Conservation (phyloP, 371 early-diverging fungal species). For the Lichtheimia corymbifera region DNA sequence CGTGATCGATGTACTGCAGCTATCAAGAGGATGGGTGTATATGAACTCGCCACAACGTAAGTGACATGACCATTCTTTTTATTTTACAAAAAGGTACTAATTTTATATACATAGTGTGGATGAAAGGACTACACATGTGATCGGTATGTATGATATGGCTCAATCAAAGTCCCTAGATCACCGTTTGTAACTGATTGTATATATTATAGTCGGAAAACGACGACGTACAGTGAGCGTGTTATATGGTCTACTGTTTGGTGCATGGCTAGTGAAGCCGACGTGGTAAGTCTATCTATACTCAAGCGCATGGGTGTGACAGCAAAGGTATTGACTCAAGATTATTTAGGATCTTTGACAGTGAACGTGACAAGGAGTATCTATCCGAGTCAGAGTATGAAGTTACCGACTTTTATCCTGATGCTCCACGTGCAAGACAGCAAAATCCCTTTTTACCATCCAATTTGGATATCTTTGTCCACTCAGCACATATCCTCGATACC, state of each 20-base stretch:
- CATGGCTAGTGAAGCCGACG: slow-evolving; percentile 12
- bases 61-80: slow-evolving; percentile 2
- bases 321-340: no score
- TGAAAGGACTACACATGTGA: slow-evolving; percentile 19
- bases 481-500: neutral
- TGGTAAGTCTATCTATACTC: slow-evolving; percentile 7
- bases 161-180: no score
- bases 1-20: slow-evolving; percentile 18
- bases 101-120: slow-evolving; percentile 14
- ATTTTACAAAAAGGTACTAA: neutral
- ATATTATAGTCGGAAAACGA: slow-evolving; percentile 12
- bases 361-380: no score
- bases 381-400: slow-evolving; percentile 6
- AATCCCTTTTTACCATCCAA: slow-evolving; percentile 14
- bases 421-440: neutral
- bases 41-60: slow-evolving; percentile 24
- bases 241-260: slow-evolving; percentile 9
- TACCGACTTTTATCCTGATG: slow-evolving; percentile 9
- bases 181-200: neutral
- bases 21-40: slow-evolving; percentile 19
- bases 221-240: slow-evolving; percentile 15
- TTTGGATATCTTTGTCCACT: slow-evolving; percentile 10
- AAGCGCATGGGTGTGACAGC: no score
- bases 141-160: slow-evolving; percentile 4
- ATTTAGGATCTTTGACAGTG: no score